Evolutionary conservation across 306 rosid genomes (phyloP), one percentile per base, ranked within the genome.

Genomic region (Cicer cuneatum): DNA sequence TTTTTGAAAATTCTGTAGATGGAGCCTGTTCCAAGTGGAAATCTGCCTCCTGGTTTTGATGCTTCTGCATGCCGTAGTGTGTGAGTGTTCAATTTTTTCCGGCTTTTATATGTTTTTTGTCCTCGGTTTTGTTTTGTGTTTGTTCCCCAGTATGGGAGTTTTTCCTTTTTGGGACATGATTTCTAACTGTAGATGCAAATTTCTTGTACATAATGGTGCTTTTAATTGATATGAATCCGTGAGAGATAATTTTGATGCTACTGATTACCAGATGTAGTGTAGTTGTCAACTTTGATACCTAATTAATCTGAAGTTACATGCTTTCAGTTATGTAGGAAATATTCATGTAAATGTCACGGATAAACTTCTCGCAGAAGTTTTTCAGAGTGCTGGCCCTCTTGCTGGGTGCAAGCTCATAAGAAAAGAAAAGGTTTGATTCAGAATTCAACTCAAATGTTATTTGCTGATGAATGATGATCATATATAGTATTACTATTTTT

Each of bases 1-100:
- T 67, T 78, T 78, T 78, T 54, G 62, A 18, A 61, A 46, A 38
- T 66, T 41, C 69, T 64, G 85, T 81, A 86, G 90, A 86, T 86
- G 86, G 90, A 86, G 69, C 90, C 90, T 63, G 79, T 86, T 56
- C 88, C 90, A 52, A 66, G 90, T 66, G 90, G 90, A 78, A 86
- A 84, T 82, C 82, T 86, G 75, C 90, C 90, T 70, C 88, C 90
- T 53, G 90, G 90, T 58, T 86, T 86, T 84, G 90, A 86, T 74
- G 16, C 86, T 8, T 29, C 88, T 69, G 68, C 90, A 59, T 86
- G 90, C 75, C 81, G 88, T 53, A 86, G 88, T 37, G 86, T 86
- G 90, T 86, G 75, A 84, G 90, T 86, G 81, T 35, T 79, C 6
- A 19, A 56, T 68, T 80, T 61, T 56, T 73, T 78, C 47, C 56